These are phyloP conservation scores for Dimocarpus longan DNA, from an alignment of 345 rosid species.

Conservation along the genomic window DNA sequence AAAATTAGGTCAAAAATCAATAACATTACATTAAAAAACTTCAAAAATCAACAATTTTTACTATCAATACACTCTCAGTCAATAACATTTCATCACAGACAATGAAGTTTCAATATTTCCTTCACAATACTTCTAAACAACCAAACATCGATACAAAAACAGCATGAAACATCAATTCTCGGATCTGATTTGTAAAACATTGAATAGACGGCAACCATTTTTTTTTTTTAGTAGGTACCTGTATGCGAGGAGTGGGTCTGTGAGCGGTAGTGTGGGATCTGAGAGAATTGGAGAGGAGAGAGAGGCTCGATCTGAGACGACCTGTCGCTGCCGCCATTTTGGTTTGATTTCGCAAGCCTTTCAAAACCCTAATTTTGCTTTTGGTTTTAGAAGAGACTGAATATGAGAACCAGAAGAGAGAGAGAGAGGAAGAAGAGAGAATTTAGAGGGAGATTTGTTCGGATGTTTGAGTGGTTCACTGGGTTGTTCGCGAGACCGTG, in stretches of 20 bases:
- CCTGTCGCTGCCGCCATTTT: constrained; percentile 55
- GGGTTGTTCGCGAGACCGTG: neutral
- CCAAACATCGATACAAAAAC: neutral
- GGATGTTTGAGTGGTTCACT: neutral
- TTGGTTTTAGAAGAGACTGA: neutral
- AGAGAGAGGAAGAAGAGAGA: neutral
- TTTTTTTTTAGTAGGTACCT: constrained; percentile 40
- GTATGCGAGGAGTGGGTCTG: constrained; percentile 44
- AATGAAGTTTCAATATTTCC: neutral
- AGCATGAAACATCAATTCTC: neutral
- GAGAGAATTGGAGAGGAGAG: constrained; percentile 47
- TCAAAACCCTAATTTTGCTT: constrained; percentile 46
- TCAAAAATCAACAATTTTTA: no score
- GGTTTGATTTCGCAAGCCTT: constrained; percentile 8
- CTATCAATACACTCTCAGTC: no score
- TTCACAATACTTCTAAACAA: neutral
- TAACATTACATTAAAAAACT: no score
- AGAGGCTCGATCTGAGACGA: constrained; percentile 73
- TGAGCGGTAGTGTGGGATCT: constrained; percentile 40
- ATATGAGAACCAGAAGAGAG: neutral
- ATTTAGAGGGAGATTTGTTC: neutral
- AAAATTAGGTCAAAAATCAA: no score
- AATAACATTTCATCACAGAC: neutral
- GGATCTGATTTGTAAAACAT: neutral
- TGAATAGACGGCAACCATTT: neutral